Evolutionary conservation across 805 yeast species (phyloP), one percentile per base, ranked within the genome.

Genomic region (Debaryomyces prosopidis): DNA sequence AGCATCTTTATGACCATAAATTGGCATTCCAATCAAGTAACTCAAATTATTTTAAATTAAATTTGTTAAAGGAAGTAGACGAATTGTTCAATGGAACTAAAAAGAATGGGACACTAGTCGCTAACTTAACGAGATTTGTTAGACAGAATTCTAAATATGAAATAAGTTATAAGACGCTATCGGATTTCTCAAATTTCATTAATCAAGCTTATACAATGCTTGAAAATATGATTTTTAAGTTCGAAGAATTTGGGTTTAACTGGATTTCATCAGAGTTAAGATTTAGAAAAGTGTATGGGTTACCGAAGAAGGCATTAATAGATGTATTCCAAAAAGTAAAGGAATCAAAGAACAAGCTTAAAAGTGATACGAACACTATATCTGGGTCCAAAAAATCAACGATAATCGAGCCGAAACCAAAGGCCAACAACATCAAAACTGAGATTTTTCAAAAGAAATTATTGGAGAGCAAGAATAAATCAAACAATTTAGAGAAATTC

Each of bases 71-170:
- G 6, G 54, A 54, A 7, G 55, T 71, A 44, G 73, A 72, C 18
- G 77, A 70, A 11, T 49, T 60, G 27, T 68, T 74, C 59, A 70
- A 70, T 47, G 63, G 68, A n/a, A 60, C 75, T 12, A 79, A 68
- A 47, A 78, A 76, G 47, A 80, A 77, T 51, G 79, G 76, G 20
- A 63, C 75, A 9, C 55, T 80, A 19, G 63, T 79, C 41, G 79
- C 83, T 3, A 68, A 70, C 7, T 66, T 80, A 18, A 67, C 80
- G 0, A 68, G 76, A 44, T 68, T 77, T 37, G 61, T 80, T 2
- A 59, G 81, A 41, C 69, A 69, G 49, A 70, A 71, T 38, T 59
- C 77, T 5, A 46, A 50, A 15, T 63, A 58, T 45, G 66, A 62
- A 15, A 64, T 66, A 7, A 64, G 65, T 34, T 51, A 69, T 2